Evolutionary conservation across 495 filamentous ascomycete species (phyloP).

Genomic region (Tuber calosporum): DNA sequence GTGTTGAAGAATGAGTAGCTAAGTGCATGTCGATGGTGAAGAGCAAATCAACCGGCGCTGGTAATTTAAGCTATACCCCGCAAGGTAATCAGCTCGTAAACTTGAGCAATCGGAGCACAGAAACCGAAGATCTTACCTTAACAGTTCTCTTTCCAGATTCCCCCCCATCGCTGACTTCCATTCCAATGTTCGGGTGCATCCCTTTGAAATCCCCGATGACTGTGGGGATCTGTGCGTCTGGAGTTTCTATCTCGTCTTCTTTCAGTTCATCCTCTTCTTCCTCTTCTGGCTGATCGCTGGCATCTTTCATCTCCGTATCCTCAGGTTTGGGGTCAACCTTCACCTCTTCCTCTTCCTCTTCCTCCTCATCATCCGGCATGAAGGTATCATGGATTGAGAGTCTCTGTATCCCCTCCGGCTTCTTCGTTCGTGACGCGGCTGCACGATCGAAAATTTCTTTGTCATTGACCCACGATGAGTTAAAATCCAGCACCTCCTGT

Average conservation of each 20-base stretch:
- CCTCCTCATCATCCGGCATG: conserved; percentile 27
- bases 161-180: conserved; percentile 12
- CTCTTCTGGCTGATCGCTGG: conserved; percentile 16
- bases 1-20: conserved; percentile 7
- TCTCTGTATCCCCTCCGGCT: conserved; percentile 19
- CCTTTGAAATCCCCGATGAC: conserved; percentile 17
- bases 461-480: conserved; percentile 27
- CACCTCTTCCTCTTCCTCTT: conserved; percentile 15
- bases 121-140: conserved; percentile 12
- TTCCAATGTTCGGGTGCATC: neutral
- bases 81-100: neutral
- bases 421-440: conserved; percentile 14
- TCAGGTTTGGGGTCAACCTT: conserved; percentile 17
- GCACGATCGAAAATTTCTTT: conserved; percentile 30
- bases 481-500: conserved; percentile 37
- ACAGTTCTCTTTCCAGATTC: conserved; percentile 15
- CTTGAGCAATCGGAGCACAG: conserved; percentile 6
- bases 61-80: conserved; percentile 26
- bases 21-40: conserved; percentile 37
- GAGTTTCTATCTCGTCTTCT: conserved; percentile 11
- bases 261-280: conserved; percentile 34
- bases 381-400: conserved; percentile 35
- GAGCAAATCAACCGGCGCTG: conserved; percentile 26
- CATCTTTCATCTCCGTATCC: conserved; percentile 28
- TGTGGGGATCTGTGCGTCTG: conserved; percentile 4